These are phyloP conservation scores for Euphrasia confusa DNA, from an alignment of 257 asterid species.

Conservation along the genomic window DNA sequence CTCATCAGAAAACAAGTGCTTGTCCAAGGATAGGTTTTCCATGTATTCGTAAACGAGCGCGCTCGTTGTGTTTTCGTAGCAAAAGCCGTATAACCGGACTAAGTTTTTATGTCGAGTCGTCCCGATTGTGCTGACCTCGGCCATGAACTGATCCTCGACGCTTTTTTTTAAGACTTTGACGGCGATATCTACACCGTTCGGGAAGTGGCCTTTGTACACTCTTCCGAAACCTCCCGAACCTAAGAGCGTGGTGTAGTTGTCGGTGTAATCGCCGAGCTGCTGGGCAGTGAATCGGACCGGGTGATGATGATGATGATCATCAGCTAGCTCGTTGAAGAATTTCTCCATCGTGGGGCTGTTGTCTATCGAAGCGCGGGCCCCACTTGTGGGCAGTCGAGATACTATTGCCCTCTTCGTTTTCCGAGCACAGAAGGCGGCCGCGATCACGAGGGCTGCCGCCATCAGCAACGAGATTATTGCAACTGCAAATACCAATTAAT, in stretches of 20 bases:
- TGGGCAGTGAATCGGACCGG: conserved; percentile 37
- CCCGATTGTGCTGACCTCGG: conserved; percentile 32
- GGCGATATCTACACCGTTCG: conserved; percentile 31
- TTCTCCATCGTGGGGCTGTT: conserved; percentile 34
- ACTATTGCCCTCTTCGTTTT: too few relatives aligned
- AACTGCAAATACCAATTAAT: too few relatives aligned
- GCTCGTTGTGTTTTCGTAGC: conserved; percentile 32
- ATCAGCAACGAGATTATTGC: too few relatives aligned
- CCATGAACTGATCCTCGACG: conserved; percentile 39
- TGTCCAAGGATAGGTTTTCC: conserved; percentile 35
- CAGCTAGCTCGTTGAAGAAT: conserved; percentile 30
- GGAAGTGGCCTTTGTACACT: conserved; percentile 31
- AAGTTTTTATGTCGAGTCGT: conserved; percentile 32
- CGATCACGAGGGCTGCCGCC: too few relatives aligned
- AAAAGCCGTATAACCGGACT: conserved; percentile 33
- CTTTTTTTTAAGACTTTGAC: conserved; percentile 32
- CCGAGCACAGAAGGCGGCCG: too few relatives aligned
- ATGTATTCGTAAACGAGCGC: conserved; percentile 37
- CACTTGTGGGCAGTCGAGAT: too few relatives aligned
- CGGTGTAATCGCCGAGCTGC: conserved; percentile 30
- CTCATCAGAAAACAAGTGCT: conserved; percentile 27
- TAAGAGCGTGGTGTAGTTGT: conserved; percentile 27
- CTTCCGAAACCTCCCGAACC: conserved; percentile 33
- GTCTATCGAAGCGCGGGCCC: conserved; percentile 24
- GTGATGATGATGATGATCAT: conserved; percentile 14